Evolutionary conservation across 345 rosid genomes (phyloP), one percentile per base, ranked within the genome.

Genomic region (Acer saccharum): DNA sequence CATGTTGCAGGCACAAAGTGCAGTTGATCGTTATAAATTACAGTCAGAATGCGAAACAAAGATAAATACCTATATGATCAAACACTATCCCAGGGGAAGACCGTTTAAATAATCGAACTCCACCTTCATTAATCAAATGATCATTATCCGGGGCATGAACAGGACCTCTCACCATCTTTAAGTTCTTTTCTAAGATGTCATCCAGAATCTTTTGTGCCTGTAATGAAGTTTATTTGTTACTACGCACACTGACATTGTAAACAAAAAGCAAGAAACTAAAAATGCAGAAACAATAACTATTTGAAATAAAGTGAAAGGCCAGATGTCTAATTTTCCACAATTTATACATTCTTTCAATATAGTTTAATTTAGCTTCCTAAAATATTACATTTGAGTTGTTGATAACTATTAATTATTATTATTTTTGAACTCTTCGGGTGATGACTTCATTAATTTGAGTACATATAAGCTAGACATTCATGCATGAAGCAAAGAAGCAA

Each of bases 141-240:
- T 77, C 86, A 72, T 73, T 73, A 70, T 83, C 85, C 0, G 81
- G 82, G 57, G 81, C 65, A 75, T 35, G 14, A 65, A 60, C 55
- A 35, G 76, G 81, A 67, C 86, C 85, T 60, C 57, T 88, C 65
- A 85, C 94, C 46, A 90, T 77, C 78, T 74, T 85, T 74, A 96
- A 69, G 60, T 57, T 87, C 83, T 82, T 91, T 83, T 89, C 97
- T 71, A 96, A 68, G 27, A 92, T 85, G 48, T 85, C 87, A 78
- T 94, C 91, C 90, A 96, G 84, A 83, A 90, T 82, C 80, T 90
- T 91, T 77, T 90, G 93, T 41, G 92, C 97, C 97, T 96, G 97
- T 79, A 74, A 74, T 17, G 23, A 77, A 70, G 32, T 65, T 75
- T 50, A 23, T 75, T 32, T 21, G 17, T 72, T 50, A 65, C 54